phyloP scores from a whole-genome alignment of 768 basidiomycete genomes.

The Pisolithus microcarpus region DNA sequence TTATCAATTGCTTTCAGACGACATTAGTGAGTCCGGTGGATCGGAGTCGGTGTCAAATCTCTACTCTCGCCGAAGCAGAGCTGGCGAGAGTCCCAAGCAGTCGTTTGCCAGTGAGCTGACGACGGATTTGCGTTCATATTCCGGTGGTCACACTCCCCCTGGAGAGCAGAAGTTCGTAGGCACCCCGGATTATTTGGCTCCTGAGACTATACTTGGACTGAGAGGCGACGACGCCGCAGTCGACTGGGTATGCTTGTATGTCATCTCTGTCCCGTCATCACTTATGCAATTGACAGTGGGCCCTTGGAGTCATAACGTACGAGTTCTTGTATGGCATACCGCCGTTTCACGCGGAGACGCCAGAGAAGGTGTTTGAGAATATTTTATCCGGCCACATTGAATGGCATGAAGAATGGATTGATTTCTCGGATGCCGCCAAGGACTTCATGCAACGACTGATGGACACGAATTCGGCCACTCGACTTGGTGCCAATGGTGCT shows the following conservation, averaged over 20 bases:
- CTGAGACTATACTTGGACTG: constrained; percentile 90
- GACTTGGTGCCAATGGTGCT: constrained; percentile 82
- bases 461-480: constrained; percentile 68
- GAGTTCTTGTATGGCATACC: constrained; percentile 97
- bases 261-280: constrained; percentile 1
- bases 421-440: constrained; percentile 75
- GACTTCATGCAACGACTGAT: constrained; percentile 88
- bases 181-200: constrained; percentile 95
- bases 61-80: constrained; percentile 45
- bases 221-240: constrained; percentile 92
- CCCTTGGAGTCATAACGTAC: constrained; percentile 94
- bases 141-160: constrained; percentile 54
- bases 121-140: constrained; percentile 73
- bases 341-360: constrained; percentile 95
- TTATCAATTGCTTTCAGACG: constrained; percentile 68
- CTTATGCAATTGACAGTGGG: constrained; percentile 63
- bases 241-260: constrained; percentile 72
- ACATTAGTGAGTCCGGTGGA: constrained; percentile 73
- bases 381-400: constrained; percentile 90
- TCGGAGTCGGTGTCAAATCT: constrained; percentile 67
- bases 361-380: constrained; percentile 97
- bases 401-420: constrained; percentile 93
- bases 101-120: constrained; percentile 84
- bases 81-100: constrained; percentile 70
- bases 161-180: constrained; percentile 94